Base-by-base conservation (phyloP, 1,284 basidiomycete species). In the Cutaneotrichosporon sp. region DNA sequence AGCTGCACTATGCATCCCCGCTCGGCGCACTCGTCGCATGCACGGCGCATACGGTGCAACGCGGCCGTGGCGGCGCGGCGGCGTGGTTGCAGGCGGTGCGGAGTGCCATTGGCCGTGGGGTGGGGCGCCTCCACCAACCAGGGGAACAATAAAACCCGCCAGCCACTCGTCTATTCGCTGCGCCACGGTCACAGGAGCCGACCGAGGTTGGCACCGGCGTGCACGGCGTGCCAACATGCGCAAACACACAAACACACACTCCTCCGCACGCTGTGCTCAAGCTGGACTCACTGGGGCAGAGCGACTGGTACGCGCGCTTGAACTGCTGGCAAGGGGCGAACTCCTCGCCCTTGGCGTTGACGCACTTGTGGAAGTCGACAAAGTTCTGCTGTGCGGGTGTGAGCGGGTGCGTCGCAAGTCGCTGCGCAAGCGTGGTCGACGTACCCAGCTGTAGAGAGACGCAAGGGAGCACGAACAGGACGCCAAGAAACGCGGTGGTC, bases 251-350 rank as follows among this genome's bases (percentile, higher is more conserved):
- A 14, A 17, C 13, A 18, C 20, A 13, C 20, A 3, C 26, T 33
- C 12, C 44, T 1, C n/a, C 44, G 22, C 13, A 18, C 26, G 26
- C 26, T 10, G 33, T 9, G 2, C 30, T 18, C 12, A 13, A 14
- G 8, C 7, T 8, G 10, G 26, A 86, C 90, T 75, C 69, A 96
- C 92, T 97, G 61, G 96, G 96, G 80, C 96, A 99, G 60, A 98
- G 84, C 49, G 93, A 92, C 80, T 90, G 83, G 82, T 91, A 99
- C 35, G 90, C 89, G 73, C 86, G 84, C 81, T 88, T 90, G 85
- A 99, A 99, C 79, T 97, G 92, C 80, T 94, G 92, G 87, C 96
- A 98, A 9, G 96, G 92, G 20, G 86, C 84, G 75, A 86, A 97
- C 58, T 98, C 96, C 69, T 98, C 94, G 63, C 96, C 96, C 80